Percentiles rank a stretch among this genome's conserved stretches.
Conservation (phyloP, 176 grass and related monocot species). For the Neostapfia colusana region DNA sequence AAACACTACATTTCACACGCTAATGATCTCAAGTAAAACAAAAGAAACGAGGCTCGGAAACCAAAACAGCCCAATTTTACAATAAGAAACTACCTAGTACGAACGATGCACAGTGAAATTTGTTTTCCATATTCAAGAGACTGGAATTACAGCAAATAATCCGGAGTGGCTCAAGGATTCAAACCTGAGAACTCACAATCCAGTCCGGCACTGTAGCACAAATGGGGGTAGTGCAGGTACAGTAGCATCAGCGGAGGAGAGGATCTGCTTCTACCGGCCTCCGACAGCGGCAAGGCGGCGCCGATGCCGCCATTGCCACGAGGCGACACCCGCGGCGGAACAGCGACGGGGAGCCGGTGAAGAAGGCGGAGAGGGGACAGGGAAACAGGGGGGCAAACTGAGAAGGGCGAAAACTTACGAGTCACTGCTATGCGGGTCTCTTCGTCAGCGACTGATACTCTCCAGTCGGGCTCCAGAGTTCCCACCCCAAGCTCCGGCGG, state of each 20-base stretch:
- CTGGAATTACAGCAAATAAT: background rate
- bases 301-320: background rate
- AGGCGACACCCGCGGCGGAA: background rate
- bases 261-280: background rate
- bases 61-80: background rate
- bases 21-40: background rate
- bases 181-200: background rate
- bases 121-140: background rate
- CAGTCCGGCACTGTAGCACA: background rate
- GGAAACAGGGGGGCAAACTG: background rate
- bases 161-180: background rate
- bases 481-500: slow-evolving; percentile 2
- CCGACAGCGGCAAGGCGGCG: background rate
- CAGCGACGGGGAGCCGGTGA: background rate
- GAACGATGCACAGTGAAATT: too few relatives aligned
- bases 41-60: background rate
- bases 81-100: background rate
- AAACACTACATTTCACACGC: background rate
- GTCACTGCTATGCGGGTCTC: background rate
- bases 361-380: background rate
- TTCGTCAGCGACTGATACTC: background rate
- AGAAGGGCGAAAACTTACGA: background rate
- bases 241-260: background rate
- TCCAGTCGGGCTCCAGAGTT: background rate
- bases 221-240: background rate